Evolutionary conservation across 352 stramenopile species (phyloP), one percentile per base, ranked within the genome.

Genomic region (Phytophthora sp.): DNA sequence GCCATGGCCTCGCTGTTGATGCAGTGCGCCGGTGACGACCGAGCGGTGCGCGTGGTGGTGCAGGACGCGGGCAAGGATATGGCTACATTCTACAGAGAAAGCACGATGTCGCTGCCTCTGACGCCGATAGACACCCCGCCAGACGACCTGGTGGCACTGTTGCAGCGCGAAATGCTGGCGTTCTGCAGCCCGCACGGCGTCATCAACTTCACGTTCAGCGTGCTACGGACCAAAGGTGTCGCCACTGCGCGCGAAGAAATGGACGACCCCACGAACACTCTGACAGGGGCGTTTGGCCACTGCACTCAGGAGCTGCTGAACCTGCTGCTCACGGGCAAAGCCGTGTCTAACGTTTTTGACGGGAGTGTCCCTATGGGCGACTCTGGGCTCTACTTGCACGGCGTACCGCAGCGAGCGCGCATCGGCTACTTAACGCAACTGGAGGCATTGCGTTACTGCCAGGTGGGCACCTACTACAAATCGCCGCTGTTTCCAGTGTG

Each of bases 381-480:
- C 36, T 76, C 84, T 15, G 88, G 86, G 20, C 73, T 97, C 33
- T 73, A 78, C 38, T 74, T 96, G 44, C 78, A 77, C 38, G 90
- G 89, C 23, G 53, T 97, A 1, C 53, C 69, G 16, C 39, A 64
- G 29, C 76, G 79, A 15, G 70, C 86, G 9, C 69, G 54, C 0
- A 69, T 98, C 20, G 93, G 91, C 20, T 98, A 98, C 57, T 72
- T 98, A 18, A 94, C 86, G 31, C 89, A 97, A 53, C 66, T 98
- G 7, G 91, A 98, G 63, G 86, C 90, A 5, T 57, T 97, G 24
- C 69, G 86, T n/a, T 97, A 98, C 63, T 96, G 91, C 38, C 81
- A 96, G 65, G 92, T 98, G 15, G 94, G 94, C 6, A 86, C 71
- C 29, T 97, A 89, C 77, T 97, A 93, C 73, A 98, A 98, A 70